Base-by-base conservation (phyloP, 1,139 yeast genomes). In the Diutina siamensis region DNA sequence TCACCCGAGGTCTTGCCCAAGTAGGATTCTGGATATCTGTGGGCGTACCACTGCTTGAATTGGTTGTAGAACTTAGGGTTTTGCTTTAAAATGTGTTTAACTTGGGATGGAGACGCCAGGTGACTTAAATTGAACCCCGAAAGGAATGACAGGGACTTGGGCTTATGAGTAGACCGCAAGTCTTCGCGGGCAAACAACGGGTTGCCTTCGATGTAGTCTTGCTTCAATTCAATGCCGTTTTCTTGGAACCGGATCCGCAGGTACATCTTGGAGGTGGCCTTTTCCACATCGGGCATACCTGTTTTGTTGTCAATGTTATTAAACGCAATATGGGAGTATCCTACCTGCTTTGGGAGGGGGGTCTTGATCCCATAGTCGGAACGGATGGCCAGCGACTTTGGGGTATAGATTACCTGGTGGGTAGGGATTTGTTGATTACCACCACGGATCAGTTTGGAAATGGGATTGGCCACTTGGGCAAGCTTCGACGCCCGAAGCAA, bases 281-380 rank as follows among this genome's bases (percentile, higher is more conserved):
- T 69, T 51, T 71, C 76, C 10, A 71, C 74, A 56, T 71, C 76
- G 1, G 76, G 75, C 71, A 71, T 70, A 49, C 63, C 66, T 49
- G 59, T 63, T 48, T 56, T 55, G 53, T 71, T 71, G 53, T 71
- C 76, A 32, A 71, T 61, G 52, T 71, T 71, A 53, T 71, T 71
- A 57, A 57, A 68, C 8, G 69, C 68, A 36, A 71, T 67, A 49
- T 67, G 69, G 3, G 72, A 63, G 47, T 56, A 56, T 2, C 76
- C 75, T 45, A 70, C 59, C 48, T 67, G 70, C 48, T 62, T 62
- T 9, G 76, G 76, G 48, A 71, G 65, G 7, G 71, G 57, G 2
- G 73, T 60, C 51, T 71, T 71, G 49, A 71, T 59, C 46, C 76
- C 76, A 53, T 61, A 71, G 54, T 67, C 63, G 34, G 74, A 69